A percentile compares a stretch with the other conserved stretches of the same genome.
Evolutionary conservation across 148 eudicot species (phyloP).

Genomic region (Rhododendron simsii): DNA sequence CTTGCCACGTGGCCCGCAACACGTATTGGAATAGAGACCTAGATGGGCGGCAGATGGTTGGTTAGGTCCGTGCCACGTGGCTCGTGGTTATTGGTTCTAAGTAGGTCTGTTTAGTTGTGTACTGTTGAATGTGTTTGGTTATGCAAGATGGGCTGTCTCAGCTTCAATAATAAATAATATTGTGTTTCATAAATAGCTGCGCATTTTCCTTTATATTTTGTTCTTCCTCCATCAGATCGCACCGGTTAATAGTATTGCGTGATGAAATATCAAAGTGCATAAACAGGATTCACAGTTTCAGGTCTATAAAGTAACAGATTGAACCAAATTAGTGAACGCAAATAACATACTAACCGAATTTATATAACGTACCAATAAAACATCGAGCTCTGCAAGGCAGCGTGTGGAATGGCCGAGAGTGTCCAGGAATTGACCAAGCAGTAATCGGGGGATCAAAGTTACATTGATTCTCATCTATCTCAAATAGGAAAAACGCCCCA

Average conservation of each 20-base stretch:
- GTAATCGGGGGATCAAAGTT: background rate
- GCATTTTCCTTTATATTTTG: background rate
- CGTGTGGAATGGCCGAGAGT: background rate
- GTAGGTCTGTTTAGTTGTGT: background rate
- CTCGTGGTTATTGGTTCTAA: conserved; percentile 8
- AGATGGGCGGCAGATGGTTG: background rate
- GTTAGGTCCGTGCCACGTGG: background rate
- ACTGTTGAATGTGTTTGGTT: background rate
- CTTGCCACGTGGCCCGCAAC: background rate
- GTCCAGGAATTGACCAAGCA: background rate
- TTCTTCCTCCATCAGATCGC: background rate
- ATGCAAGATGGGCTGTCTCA: background rate
- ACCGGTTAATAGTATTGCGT: background rate
- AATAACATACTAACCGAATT: background rate
- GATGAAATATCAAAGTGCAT: background rate
- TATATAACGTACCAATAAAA: background rate
- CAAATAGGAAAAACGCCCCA: background rate
- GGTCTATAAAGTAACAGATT: background rate
- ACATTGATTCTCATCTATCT: background rate
- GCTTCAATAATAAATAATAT: conserved; percentile 8
- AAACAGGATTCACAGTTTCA: background rate
- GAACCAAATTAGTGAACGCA: background rate
- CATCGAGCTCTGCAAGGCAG: background rate
- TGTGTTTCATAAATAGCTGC: background rate
- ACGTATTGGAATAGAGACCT: too few relatives aligned